Evolutionary conservation across 208 protist genomes (phyloP).

Genomic region (Wallacemonas collosoma): DNA sequence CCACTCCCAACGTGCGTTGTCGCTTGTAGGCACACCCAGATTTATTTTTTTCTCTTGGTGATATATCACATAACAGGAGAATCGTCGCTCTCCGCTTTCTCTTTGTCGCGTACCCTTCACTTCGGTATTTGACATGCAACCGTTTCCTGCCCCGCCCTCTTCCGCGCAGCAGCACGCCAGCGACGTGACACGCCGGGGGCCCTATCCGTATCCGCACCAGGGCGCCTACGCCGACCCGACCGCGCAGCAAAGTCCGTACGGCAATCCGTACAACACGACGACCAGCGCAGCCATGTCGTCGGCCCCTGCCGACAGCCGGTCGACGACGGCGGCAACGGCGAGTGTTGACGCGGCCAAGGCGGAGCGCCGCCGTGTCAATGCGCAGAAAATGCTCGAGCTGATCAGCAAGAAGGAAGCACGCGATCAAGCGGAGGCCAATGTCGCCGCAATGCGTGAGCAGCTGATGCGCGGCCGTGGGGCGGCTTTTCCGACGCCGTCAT

Average conservation of each 20-base stretch:
- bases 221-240: slow-evolving; percentile 11
- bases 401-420: slow-evolving; percentile 13
- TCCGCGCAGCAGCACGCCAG: background rate
- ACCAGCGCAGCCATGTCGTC: background rate
- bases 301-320: background rate
- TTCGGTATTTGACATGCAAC: slow-evolving; percentile 5
- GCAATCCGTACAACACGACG: background rate
- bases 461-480: background rate
- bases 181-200: slow-evolving; percentile 2
- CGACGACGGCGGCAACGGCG: background rate
- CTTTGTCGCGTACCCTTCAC: too few relatives aligned
- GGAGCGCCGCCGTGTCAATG: slow-evolving; percentile 14
- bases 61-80: too few relatives aligned
- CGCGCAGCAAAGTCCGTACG: background rate
- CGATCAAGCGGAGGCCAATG: slow-evolving; percentile 12
- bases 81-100: too few relatives aligned
- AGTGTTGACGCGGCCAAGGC: slow-evolving; percentile 8
- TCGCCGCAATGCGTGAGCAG: slow-evolving; percentile 6
- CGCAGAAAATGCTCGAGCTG: slow-evolving; percentile 25
- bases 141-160: slow-evolving; percentile 1
- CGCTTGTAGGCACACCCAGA: too few relatives aligned
- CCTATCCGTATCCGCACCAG: slow-evolving; percentile 14
- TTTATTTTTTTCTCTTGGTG: too few relatives aligned
- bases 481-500: background rate
- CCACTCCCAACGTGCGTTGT: too few relatives aligned